phyloP scores from a whole-genome alignment of 306 rosid species.

The Acacia melanoxylon region DNA sequence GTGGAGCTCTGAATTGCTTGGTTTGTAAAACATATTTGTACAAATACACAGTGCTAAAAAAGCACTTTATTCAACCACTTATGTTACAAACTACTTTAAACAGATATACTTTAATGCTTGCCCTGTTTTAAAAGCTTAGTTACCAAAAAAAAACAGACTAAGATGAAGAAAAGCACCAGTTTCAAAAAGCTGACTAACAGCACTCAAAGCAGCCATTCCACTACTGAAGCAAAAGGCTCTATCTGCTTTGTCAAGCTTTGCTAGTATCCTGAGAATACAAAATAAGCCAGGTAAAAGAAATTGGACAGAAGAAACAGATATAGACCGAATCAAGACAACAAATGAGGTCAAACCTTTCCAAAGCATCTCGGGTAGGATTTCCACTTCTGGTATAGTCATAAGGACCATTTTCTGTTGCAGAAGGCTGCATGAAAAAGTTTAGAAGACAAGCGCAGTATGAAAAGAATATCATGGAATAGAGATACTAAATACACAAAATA shows the following conservation, averaged over 20 bases:
- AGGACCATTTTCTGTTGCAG: conserved; percentile 81
- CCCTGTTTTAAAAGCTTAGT: background rate
- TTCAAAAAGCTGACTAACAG: conserved; percentile 80
- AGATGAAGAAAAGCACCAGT: conserved; percentile 54
- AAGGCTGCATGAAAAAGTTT: conserved; percentile 63
- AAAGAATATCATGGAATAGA: background rate
- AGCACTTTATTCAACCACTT: background rate
- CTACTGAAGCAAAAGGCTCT: conserved; percentile 93
- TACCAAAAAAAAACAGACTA: background rate
- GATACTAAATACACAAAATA: background rate
- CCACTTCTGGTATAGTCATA: conserved; percentile 95
- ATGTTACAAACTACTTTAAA: background rate
- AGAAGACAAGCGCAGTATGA: conserved; percentile 4
- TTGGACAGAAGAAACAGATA: conserved; percentile 25
- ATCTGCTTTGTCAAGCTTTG: conserved; percentile 91
- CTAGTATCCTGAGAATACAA: conserved; percentile 62
- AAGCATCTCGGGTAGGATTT: conserved; percentile 87
- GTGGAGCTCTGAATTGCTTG: background rate
- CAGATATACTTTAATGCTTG: background rate
- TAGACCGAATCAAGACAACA: conserved; percentile 24
- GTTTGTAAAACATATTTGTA: background rate
- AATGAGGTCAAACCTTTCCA: conserved; percentile 63
- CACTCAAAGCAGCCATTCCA: conserved; percentile 94
- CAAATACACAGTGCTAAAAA: background rate
- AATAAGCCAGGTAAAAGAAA: conserved; percentile 24